Conservation (phyloP, 495 filamentous ascomycete genomes). For the Annulohypoxylon maeteangense region DNA sequence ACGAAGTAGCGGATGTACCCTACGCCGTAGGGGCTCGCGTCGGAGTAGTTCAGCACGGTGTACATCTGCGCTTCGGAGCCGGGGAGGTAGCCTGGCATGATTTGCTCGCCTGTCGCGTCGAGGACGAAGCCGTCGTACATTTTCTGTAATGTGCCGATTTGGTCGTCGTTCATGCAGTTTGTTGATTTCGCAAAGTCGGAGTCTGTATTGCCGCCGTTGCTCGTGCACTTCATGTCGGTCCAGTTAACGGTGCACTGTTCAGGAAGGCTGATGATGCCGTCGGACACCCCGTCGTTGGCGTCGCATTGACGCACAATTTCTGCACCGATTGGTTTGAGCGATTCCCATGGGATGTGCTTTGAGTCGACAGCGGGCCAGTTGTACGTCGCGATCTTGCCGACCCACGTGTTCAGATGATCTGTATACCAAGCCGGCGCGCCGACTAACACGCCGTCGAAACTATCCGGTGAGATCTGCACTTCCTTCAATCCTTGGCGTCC, state of each 20-base stretch:
- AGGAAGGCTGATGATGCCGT: constrained; percentile 73
- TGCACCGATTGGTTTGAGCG: constrained; percentile 63
- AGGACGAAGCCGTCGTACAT: constrained; percentile 66
- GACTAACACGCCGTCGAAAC: constrained; percentile 76
- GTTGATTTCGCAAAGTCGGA: constrained; percentile 42
- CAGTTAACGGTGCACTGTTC: constrained; percentile 66
- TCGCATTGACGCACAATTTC: constrained; percentile 76
- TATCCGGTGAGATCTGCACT: constrained; percentile 62
- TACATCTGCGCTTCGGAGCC: constrained; percentile 57
- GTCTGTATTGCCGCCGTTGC: constrained; percentile 33
- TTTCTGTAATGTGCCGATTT: constrained; percentile 64
- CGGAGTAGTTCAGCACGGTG: constrained; percentile 48
- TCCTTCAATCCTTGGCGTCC: constrained; percentile 67
- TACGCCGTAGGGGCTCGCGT: constrained; percentile 54
- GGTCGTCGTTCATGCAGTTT: constrained; percentile 65
- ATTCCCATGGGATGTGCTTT: constrained; percentile 61
- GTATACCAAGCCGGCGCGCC: constrained; percentile 68
- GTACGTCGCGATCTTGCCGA: constrained; percentile 50
- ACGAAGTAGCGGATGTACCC: constrained; percentile 58
- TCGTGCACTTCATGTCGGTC: constrained; percentile 62
- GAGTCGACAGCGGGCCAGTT: constrained; percentile 56
- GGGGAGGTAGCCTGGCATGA: constrained; percentile 63
- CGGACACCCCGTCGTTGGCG: constrained; percentile 67
- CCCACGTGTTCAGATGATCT: constrained; percentile 61
- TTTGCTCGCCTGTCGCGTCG: constrained; percentile 57